Conservation (phyloP, 305 asterid genomes). For the Striga hermonthica region DNA sequence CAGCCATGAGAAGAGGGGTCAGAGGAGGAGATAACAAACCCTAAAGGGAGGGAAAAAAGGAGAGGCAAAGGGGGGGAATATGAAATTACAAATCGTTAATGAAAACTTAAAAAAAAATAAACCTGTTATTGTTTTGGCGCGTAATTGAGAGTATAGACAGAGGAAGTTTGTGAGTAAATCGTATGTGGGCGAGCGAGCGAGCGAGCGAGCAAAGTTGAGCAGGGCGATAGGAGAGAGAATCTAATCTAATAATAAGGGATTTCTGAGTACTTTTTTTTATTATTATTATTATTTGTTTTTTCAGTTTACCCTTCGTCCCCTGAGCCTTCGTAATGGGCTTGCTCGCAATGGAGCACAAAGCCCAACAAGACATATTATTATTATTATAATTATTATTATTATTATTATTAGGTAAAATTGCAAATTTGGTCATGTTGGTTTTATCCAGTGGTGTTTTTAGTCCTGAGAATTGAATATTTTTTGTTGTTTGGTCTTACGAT, state of each 20-base stretch:
- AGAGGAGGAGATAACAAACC: constrained; percentile 44
- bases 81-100: constrained; percentile 40
- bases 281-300: not conserved
- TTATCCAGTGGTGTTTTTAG: too few species aligned
- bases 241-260: not conserved
- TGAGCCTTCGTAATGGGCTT: too few species aligned
- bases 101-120: constrained; percentile 43
- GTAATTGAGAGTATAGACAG: constrained; percentile 54
- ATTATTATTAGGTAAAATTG: too few species aligned
- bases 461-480: too few species aligned
- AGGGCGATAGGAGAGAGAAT: constrained; percentile 35
- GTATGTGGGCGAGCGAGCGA: constrained; percentile 32
- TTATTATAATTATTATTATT: too few species aligned
- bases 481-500: too few species aligned
- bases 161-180: constrained; percentile 40
- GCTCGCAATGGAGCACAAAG: too few species aligned
- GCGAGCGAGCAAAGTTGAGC: constrained; percentile 43
- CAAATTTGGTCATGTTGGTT: too few species aligned
- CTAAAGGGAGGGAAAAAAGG: constrained; percentile 34
- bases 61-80: constrained; percentile 17
- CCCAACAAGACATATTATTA: too few species aligned
- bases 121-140: constrained; percentile 59
- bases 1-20: constrained; percentile 45
- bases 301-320: too few species aligned
- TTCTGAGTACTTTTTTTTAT: not conserved